Conservation (phyloP, 2,329 filamentous ascomycete genomes). For the Xylaria sp. region DNA sequence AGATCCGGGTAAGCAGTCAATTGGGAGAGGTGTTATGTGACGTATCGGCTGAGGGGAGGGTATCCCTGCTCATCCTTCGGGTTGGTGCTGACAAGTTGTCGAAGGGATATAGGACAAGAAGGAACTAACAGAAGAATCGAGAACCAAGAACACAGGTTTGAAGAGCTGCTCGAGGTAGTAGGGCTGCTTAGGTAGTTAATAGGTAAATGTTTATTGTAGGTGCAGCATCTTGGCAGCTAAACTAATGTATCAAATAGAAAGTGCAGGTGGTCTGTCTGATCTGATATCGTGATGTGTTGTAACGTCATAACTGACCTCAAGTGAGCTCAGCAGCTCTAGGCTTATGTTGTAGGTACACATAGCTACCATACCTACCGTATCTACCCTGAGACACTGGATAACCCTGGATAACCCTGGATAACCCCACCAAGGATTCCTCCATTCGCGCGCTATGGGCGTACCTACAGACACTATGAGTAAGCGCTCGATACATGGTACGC, state of each 20-base stretch:
- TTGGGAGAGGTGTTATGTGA: slow-evolving; percentile 11
- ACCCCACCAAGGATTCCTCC: too few relatives aligned
- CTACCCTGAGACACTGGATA: not conserved
- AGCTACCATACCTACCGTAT: not conserved
- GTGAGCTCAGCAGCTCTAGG: not conserved
- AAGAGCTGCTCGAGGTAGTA: too few relatives aligned
- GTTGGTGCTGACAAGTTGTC: slow-evolving; percentile 15
- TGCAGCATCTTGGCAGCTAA: too few relatives aligned
- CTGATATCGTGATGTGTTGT: not conserved
- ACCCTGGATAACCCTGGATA: too few relatives aligned
- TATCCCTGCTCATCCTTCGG: slow-evolving; percentile 20
- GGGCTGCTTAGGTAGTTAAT: too few relatives aligned
- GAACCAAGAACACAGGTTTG: not conserved
- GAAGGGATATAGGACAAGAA: not conserved
- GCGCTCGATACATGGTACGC: too few relatives aligned
- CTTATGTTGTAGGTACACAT: too few relatives aligned
- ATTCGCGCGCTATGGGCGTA: too few relatives aligned
- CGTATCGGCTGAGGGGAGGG: slow-evolving; percentile 21
- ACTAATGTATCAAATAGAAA: too few relatives aligned
- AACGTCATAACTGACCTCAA: slow-evolving; percentile 21
- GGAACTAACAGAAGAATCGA: not conserved
- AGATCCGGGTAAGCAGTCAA: too few relatives aligned
- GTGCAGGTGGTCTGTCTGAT: not conserved
- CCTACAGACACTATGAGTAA: too few relatives aligned
- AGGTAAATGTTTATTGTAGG: not conserved